A percentile compares a stretch with the other conserved stretches of the same genome.
Conservation (phyloP, 257 asterid genomes). For the Solanum sparsipilum region DNA sequence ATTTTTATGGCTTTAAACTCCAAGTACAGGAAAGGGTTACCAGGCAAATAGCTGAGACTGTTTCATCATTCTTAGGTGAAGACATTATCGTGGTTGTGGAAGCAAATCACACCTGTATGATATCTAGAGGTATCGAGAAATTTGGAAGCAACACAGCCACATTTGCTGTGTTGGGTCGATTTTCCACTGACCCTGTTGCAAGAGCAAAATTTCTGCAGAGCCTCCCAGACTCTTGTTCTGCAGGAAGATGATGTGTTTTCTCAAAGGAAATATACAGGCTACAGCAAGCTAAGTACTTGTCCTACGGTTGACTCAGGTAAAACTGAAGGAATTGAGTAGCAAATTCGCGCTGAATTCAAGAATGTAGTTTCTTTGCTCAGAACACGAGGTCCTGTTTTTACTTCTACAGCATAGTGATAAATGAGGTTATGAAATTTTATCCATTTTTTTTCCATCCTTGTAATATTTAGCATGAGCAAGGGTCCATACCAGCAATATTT, state of each 20-base stretch:
- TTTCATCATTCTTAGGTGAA: slow-evolving; percentile 57
- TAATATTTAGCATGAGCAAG: neutral
- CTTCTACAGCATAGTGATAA: neutral
- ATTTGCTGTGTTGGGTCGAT: slow-evolving; percentile 73
- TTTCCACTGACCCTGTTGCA: slow-evolving; percentile 50
- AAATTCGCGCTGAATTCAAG: neutral
- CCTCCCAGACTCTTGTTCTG: slow-evolving; percentile 34
- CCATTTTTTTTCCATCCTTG: neutral
- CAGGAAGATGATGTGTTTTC: slow-evolving; percentile 12
- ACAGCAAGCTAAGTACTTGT: neutral
- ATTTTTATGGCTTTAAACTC: slow-evolving; percentile 82
- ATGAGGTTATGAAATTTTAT: neutral
- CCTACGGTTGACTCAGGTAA: neutral
- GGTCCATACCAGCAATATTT: neutral
- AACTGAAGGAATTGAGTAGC: neutral
- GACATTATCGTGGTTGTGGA: slow-evolving; percentile 81
- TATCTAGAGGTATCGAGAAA: slow-evolving; percentile 85
- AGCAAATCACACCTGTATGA: slow-evolving; percentile 96
- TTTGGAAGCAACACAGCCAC: slow-evolving; percentile 86
- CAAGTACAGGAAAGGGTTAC: slow-evolving; percentile 98
- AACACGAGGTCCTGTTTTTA: neutral
- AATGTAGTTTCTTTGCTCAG: neutral
- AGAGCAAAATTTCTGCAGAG: slow-evolving; percentile 72
- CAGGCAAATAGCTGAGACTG: slow-evolving; percentile 82
- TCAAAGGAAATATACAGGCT: neutral